phyloP scores from a whole-genome alignment of 2,329 filamentous ascomycete genomes.

The Phialophora tarda region DNA sequence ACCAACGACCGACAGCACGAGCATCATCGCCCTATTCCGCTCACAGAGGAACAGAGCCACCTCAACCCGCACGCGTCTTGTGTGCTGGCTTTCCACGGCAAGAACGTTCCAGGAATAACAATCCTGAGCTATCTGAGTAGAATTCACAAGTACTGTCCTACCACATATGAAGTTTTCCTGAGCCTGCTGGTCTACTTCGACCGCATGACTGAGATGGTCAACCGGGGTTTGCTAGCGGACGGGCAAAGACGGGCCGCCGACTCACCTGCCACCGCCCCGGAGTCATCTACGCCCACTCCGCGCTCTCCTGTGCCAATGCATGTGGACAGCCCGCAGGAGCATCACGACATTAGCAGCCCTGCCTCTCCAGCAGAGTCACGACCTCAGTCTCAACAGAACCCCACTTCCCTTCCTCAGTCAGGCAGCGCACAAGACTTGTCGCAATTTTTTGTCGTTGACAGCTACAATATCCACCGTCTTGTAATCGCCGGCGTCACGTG shows the following conservation, averaged over 20 bases:
- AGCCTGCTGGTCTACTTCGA: slow-evolving; percentile 97
- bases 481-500: slow-evolving; percentile 98
- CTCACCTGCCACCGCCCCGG: slow-evolving; percentile 34
- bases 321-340: slow-evolving; percentile 35
- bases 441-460: slow-evolving; percentile 92
- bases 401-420: slow-evolving; percentile 12
- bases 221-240: slow-evolving; percentile 74
- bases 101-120: slow-evolving; percentile 96
- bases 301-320: slow-evolving; percentile 32
- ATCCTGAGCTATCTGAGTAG: slow-evolving; percentile 93
- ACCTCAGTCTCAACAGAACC: slow-evolving; percentile 6
- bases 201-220: slow-evolving; percentile 96
- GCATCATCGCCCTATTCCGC: slow-evolving; percentile 75
- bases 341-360: slow-evolving; percentile 29
- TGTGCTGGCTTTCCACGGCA: slow-evolving; percentile 95
- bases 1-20: slow-evolving; percentile 96
- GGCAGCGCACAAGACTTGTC: slow-evolving; percentile 45
- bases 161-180: slow-evolving; percentile 96
- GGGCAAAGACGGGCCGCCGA: slow-evolving; percentile 45
- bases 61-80: slow-evolving; percentile 69
- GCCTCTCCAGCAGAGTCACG: slow-evolving; percentile 9
- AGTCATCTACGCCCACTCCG: slow-evolving; percentile 32
- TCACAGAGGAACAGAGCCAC: slow-evolving; percentile 63
- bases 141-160: slow-evolving; percentile 98
- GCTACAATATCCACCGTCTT: slow-evolving; percentile 96